These are phyloP conservation scores for Ophiognomonia clavigignenti-juglandacearum DNA, from an alignment of 2,329 filamentous ascomycete genomes.

Conservation along the genomic window DNA sequence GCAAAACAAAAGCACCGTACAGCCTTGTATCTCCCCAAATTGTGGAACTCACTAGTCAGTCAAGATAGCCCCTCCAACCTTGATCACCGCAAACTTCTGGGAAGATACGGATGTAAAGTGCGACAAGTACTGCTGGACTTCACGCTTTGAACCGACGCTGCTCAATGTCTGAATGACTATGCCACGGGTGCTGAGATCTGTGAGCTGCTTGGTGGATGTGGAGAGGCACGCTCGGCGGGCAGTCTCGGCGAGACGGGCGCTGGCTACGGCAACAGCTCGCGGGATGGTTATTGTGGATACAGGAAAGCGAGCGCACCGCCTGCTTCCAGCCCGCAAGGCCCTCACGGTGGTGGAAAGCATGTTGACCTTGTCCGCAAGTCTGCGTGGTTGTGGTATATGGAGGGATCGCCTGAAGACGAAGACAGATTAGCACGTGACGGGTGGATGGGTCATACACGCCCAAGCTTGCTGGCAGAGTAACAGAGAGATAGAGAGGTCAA, in stretches of 20 bases:
- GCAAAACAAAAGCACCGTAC: background rate
- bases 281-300: conserved; percentile 1
- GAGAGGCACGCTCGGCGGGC: conserved; percentile 26
- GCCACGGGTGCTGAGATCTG: conserved; percentile 62
- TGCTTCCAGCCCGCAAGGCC: conserved; percentile 38
- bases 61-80: conserved; percentile 93
- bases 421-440: background rate
- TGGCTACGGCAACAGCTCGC: conserved; percentile 9
- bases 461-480: too few relatives aligned
- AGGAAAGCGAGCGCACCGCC: conserved; percentile 31
- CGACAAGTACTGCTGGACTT: conserved; percentile 95
- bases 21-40: background rate
- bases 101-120: conserved; percentile 96
- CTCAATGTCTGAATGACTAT: conserved; percentile 88
- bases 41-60: conserved; percentile 60
- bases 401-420: background rate
- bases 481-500: too few relatives aligned
- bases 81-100: conserved; percentile 97
- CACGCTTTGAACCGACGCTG: conserved; percentile 92
- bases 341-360: conserved; percentile 39
- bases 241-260: conserved; percentile 17
- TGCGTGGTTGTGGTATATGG: background rate
- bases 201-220: conserved; percentile 27
- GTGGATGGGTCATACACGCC: too few relatives aligned
- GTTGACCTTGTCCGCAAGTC: background rate